Base-by-base conservation (phyloP, 257 asterid genomes). In the Capsicum pubescens region DNA sequence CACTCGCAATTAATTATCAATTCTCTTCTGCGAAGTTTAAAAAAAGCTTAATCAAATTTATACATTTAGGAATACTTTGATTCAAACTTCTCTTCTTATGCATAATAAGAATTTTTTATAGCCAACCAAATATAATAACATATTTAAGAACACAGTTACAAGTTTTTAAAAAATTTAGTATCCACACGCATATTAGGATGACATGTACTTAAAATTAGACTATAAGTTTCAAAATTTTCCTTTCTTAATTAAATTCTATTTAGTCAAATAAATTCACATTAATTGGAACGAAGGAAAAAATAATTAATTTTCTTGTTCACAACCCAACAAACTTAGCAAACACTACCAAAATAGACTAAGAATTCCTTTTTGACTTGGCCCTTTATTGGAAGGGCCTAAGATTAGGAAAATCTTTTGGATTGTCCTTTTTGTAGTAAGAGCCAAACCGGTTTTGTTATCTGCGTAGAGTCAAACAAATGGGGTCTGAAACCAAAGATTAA, bases 291-390 rank as follows among this genome's bases (percentile, higher is more conserved):
- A 63, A 26, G 1, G 3, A 0, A 66, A 1, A 0, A 1, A 0
- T 72, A 46, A 3, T 19, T 6, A 72, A 72, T 10, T 46, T 46
- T 48, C 60, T 72, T 72, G 80, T 72, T 72, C n/a, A 19, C 60
- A 59, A 12, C 10, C 11, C 5, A 21, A 50, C 61, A 69, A 69
- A 74, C 44, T 50, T 74, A 48, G 54, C 70, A 77, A 52, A 52
- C 63, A 54, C 60, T n/a, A 8, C 12, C 39, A 63, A 12, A 19
- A 64, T 84, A 71, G 60, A 63, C 69, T 78, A 84, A 36, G 32
- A 14, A 76, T 84, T 10, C 39, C 15, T n/a, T 54, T 76, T 84
- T 72, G 84, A 84, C 86, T 77, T 84, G 54, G 39, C 66, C 52
- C 60, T 64, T 52, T 52, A 64, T 39, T 17, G 7, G 7, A 59